These are phyloP conservation scores for Lentinus tigrinus DNA, from an alignment of 768 basidiomycete species.

Conservation along the genomic window DNA sequence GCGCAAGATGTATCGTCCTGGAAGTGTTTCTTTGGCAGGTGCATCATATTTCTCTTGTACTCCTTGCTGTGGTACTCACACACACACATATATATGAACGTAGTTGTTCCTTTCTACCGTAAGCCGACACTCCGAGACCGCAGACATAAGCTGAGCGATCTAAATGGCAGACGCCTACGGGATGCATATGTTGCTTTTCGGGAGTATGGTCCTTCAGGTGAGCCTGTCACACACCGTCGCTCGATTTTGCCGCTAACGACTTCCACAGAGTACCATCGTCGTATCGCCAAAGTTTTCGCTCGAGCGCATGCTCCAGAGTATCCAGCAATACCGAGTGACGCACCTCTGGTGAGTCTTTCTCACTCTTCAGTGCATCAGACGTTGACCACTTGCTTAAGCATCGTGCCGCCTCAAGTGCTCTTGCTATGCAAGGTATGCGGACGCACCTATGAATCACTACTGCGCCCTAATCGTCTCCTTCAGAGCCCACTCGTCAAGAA, in stretches of 20 bases:
- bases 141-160: neutral
- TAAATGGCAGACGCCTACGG: slow-evolving; percentile 4
- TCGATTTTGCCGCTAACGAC: neutral
- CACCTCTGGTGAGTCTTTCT: slow-evolving; percentile 24
- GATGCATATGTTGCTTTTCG: slow-evolving; percentile 20
- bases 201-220: slow-evolving; percentile 14
- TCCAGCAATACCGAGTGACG: slow-evolving; percentile 31
- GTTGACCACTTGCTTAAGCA: slow-evolving; percentile 4
- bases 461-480: neutral
- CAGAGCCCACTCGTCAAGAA: slow-evolving; percentile 31
- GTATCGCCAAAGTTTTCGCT: slow-evolving; percentile 32
- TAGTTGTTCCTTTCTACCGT: slow-evolving; percentile 19
- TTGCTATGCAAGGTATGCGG: slow-evolving; percentile 31
- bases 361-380: neutral
- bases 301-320: slow-evolving; percentile 31
- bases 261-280: slow-evolving; percentile 25
- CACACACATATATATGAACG: no score
- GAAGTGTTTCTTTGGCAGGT: slow-evolving; percentile 22
- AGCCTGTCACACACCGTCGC: neutral
- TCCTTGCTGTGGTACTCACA: no score
- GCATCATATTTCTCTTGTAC: slow-evolving; percentile 46
- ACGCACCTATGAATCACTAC: neutral
- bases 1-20: slow-evolving; percentile 20
- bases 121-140: neutral
- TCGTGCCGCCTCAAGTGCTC: slow-evolving; percentile 34